Base-by-base conservation (phyloP, 345 rosid genomes). In the Populus davidiana region DNA sequence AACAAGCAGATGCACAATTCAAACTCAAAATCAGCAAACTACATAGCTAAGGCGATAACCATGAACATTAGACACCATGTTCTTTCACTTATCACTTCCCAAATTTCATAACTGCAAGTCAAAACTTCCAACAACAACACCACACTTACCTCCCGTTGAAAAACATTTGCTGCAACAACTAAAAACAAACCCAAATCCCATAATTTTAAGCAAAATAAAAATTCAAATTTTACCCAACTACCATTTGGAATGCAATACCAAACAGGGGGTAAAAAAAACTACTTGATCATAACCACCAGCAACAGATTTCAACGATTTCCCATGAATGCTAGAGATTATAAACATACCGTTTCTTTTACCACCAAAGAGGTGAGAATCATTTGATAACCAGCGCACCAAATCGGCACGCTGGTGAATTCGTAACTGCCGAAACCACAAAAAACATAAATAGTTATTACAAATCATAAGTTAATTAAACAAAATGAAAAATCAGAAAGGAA, bases 341-440 rank as follows among this genome's bases (percentile, higher is more conserved):
- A 41, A 52, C 72, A 52, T 84, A 94, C 98, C 96, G 84, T 86
- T 83, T 47, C 81, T 79, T 84, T 77, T 91, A 83, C 68, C 29
- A 79, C 76, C 69, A 66, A 84, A 82, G 69, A 83, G 67, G 12
- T 78, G 86, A 54, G 82, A 70, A 66, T 74, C 85, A 54, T 88
- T 83, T 71, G 98, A 86, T 80, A 89, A 87, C 83, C 91, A 89
- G 6, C 91, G 89, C 62, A 81, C 86, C 77, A 85, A 82, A 75
- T 80, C 38, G 8, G 86, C 88, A 82, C 74, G 89, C 67, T 91
- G 91, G 52, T 83, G 88, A 85, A 83, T 84, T 83, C 87, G 82
- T 80, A 94, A 67, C 98, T 94, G 93, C 69, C 49, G 72, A 78
- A 79, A 75, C 52, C 71, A 69, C 16, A 14, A 4, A 44, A 68